Conservation (phyloP, 148 eudicot genomes). For the Fallopia convolvulus region DNA sequence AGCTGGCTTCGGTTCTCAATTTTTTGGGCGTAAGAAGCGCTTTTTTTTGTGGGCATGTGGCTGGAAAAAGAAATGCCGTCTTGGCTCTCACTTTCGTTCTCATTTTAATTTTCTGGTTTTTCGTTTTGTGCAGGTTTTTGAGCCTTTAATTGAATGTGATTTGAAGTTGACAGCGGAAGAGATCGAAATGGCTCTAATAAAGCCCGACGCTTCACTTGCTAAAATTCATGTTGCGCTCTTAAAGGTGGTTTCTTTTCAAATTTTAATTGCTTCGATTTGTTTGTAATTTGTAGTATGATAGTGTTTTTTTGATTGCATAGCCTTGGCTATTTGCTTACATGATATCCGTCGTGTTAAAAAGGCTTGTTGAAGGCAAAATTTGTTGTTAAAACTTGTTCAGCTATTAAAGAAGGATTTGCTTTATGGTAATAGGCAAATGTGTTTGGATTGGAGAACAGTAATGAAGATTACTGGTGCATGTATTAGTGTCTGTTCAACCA, state of each 20-base stretch:
- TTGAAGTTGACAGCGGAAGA: constrained; percentile 67
- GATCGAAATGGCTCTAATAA: constrained; percentile 63
- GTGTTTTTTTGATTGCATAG: too few species aligned
- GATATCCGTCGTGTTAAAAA: background rate
- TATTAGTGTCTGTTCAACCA: background rate
- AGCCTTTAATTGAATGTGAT: constrained; percentile 51
- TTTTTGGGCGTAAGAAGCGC: constrained; percentile 39
- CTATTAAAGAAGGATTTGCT: background rate
- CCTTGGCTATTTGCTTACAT: background rate
- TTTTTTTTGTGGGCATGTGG: background rate
- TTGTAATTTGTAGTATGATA: background rate
- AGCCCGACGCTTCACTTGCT: constrained; percentile 44
- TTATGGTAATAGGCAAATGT: background rate
- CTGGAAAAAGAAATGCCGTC: background rate
- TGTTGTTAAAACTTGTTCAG: background rate
- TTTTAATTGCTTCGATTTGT: background rate
- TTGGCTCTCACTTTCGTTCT: background rate
- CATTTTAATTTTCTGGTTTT: background rate
- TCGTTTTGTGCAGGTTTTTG: constrained; percentile 50
- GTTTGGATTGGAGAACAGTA: background rate
- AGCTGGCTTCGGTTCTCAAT: constrained; percentile 72
- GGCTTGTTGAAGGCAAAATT: background rate
- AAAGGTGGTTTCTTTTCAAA: constrained; percentile 37
- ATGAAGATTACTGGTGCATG: background rate
- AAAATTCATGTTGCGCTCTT: constrained; percentile 64